Conservation (phyloP, 129 eudicot species). For the Glebionis coronaria region DNA sequence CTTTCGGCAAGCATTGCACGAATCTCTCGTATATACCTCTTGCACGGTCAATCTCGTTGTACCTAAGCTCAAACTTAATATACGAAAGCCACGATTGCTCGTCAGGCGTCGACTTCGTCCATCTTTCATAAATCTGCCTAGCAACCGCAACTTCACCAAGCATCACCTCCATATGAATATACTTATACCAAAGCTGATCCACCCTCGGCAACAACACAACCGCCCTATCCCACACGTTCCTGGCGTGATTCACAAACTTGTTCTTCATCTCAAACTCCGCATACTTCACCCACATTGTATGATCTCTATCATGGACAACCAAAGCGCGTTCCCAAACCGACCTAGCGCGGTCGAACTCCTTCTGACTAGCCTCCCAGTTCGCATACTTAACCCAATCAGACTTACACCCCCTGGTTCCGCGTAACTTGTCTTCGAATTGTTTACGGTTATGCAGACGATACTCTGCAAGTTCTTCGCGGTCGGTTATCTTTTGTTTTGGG, state of each 20-base stretch:
- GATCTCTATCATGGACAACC: constrained; percentile 68
- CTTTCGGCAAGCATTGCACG: constrained; percentile 74
- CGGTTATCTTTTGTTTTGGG: constrained; percentile 90
- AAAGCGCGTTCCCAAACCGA: constrained; percentile 88
- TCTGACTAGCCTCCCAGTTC: constrained; percentile 91
- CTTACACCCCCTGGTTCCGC: constrained; percentile 73
- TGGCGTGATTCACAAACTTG: constrained; percentile 73
- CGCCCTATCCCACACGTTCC: constrained; percentile 88
- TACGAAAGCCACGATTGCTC: too few species aligned
- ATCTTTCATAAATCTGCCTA: too few species aligned
- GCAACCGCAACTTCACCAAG: too few species aligned
- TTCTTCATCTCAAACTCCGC: constrained; percentile 92
- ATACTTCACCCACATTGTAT: too few species aligned
- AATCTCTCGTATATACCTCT: too few species aligned
- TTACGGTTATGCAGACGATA: constrained; percentile 85
- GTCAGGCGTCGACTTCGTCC: too few species aligned
- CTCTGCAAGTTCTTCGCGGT: constrained; percentile 73
- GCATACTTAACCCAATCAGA: constrained; percentile 95
- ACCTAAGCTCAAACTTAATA: too few species aligned
- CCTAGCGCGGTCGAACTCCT: constrained; percentile 65
- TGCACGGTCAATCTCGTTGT: too few species aligned
- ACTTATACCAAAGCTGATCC: too few species aligned
- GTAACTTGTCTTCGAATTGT: constrained; percentile 69
- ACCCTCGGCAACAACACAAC: too few species aligned
- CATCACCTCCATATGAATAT: too few species aligned